Evolutionary conservation across 495 filamentous ascomycete species (phyloP), one percentile per base, ranked within the genome.

Genomic region (Hypoxylon lienhwacheense): DNA sequence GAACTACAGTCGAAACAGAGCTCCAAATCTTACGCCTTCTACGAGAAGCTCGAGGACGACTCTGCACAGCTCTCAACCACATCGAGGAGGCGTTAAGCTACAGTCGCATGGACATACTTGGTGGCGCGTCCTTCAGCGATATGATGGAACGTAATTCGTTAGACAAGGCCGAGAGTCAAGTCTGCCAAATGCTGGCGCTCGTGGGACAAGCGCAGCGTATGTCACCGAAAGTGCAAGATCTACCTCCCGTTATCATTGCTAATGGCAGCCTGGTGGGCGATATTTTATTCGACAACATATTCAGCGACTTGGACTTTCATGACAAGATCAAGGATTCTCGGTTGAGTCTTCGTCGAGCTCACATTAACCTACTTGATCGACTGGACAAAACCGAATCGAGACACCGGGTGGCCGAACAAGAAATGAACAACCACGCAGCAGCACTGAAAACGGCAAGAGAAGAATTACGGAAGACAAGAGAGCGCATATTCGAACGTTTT

Each of bases 281-380:
- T 48, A 55, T 78, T 1, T 55, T 77, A 19, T 79, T 77, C 45
- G 72, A 78, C 55, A 77, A 77, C 35, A 66, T 78, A 35, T 75
- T 75, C 49, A 66, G 65, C 8, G 73, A 78, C 57, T 70, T 76
- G 68, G 64, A 54, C 5, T 71, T 75, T 47, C 71, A 76, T 29
- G 69, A 76, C 3, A 64, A 71, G 57, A 76, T 80, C 61, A 71
- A 76, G 51, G 55, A 65, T 26, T 71, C 68, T 11, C 45, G 44
- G 10, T 28, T 17, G 16, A 52, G 65, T 55, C 52, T 75, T n/a
- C 14, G 67, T 36, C 49, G 52, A 11, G 71, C 70, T 29, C 19
- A 44, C 12, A 14, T 47, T 12, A 62, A 44, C 8, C 42, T 73
- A 29, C 35, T 40, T 15, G 32, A 45, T 5, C 53, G 65, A 28